These are phyloP conservation scores for Syncephalastrum sp. DNA, from an alignment of 371 early-diverging fungal genomes.

Conservation along the genomic window DNA sequence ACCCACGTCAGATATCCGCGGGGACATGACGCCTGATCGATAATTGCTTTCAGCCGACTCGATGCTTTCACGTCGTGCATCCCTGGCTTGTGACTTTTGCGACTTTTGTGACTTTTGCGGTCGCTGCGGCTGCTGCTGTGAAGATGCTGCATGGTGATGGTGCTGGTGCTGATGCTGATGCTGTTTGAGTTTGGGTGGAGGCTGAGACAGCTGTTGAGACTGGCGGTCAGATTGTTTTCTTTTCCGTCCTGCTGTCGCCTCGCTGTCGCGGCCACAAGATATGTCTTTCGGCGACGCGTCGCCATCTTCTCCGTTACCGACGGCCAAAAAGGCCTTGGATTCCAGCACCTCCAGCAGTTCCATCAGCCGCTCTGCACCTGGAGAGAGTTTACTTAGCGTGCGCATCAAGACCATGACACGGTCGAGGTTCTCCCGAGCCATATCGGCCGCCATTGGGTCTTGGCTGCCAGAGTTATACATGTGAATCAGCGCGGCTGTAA, in stretches of 20 bases:
- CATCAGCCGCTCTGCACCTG: constrained; percentile 21
- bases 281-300: neutral
- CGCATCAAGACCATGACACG: constrained; percentile 27
- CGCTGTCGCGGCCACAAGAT: neutral
- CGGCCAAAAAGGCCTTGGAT: neutral
- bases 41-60: constrained; percentile 2
- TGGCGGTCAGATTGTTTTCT: constrained; percentile 4
- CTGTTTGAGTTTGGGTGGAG: no score
- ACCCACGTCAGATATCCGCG: constrained; percentile 6
- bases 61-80: neutral
- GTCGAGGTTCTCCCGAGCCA: constrained; percentile 28
- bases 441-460: constrained; percentile 30
- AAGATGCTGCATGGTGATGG: constrained; percentile 3
- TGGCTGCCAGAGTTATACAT: constrained; percentile 37
- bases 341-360: constrained; percentile 24
- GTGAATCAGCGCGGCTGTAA: constrained; percentile 44
- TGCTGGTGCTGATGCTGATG: neutral
- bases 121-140: constrained; percentile 8
- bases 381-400: constrained; percentile 30
- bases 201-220: neutral
- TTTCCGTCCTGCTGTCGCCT: constrained; percentile 8
- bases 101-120: no score
- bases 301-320: constrained; percentile 22
- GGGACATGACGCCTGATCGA: constrained; percentile 1
- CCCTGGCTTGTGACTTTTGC: neutral